Evolutionary conservation across 1,284 basidiomycete genomes (phyloP).

Genomic region (Rhizoctonia solani): DNA sequence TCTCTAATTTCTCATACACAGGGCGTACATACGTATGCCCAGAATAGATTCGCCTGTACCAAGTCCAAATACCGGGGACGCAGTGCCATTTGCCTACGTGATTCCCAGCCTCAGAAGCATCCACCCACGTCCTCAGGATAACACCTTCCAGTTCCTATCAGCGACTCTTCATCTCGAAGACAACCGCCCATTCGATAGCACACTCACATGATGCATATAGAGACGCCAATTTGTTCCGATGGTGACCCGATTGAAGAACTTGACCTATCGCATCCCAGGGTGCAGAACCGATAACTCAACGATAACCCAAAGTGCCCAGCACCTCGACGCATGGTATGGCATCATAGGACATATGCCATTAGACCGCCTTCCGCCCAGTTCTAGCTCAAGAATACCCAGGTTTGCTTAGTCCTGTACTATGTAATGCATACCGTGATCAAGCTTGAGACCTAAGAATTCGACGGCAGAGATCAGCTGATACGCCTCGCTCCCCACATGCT

Average conservation of each 20-base stretch:
- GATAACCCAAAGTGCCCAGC: not conserved
- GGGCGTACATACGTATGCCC: not conserved
- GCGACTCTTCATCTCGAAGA: not conserved
- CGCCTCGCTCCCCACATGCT: not conserved
- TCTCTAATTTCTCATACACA: not conserved
- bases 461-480: slow-evolving; percentile 17
- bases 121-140: no score
- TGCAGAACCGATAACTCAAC: no score
- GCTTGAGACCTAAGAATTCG: not conserved
- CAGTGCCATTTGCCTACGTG: no score
- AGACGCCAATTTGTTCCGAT: no score
- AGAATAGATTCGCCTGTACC: not conserved
- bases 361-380: not conserved
- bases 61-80: no score
- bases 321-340: slow-evolving; percentile 8
- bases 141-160: no score
- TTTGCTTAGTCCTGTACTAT: not conserved
- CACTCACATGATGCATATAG: not conserved
- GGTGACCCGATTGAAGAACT: not conserved
- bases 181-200: not conserved
- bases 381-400: no score
- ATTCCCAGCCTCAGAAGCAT: no score
- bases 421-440: not conserved
- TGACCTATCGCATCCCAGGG: not conserved
- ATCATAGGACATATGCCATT: slow-evolving; percentile 8